Evolutionary conservation across 2,329 filamentous ascomycete genomes (phyloP), one percentile per base, ranked within the genome.

Genomic region (Fusarium hainanense): DNA sequence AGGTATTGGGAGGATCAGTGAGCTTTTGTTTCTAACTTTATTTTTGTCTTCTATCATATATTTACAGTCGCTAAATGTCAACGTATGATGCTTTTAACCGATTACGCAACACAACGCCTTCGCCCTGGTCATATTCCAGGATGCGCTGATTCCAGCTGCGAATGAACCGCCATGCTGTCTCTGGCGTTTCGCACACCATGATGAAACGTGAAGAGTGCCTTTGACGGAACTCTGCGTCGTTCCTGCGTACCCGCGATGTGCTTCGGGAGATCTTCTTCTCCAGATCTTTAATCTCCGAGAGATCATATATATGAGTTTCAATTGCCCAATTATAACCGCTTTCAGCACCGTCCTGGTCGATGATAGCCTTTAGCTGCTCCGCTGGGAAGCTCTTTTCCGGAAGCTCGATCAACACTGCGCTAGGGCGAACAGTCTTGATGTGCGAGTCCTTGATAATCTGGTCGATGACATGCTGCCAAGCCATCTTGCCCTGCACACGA

Each of bases 91-190:
- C 76, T 66, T 76, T 70, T 52, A 79, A 63, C 56, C 72, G 41
- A 46, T 73, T 75, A 58, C 62, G 71, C n/a, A 30, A 47, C 18
- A 57, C 25, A 3, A 59, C 55, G 20, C 67, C 63, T 3, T 52
- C 56, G 9, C 48, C 66, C 23, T 57, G 67, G 9, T 68, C 66
- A n/a, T 56, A 58, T 13, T 68, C 63, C 7, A 82, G 54, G 48
- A 70, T 74, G 27, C 78, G 78, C 51, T 77, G 74, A 55, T 83
- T 82, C 82, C 82, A 83, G 50, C 68, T 68, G n/a, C 81, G 77
- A 46, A 82, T 78, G 59, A 83, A 83, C 16, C 81, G 75, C 64
- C 79, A 75, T 3, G 81, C 82, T 44, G 80, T 77, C 21, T 65
- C 63, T 5, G 77, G 72, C 32, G 75, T 74, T 18, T 73, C 66